A percentile compares a stretch with the other conserved stretches of the same genome.
phyloP scores from a whole-genome alignment of 371 early-diverging fungal genomes.

The Entomophthora muscae region DNA sequence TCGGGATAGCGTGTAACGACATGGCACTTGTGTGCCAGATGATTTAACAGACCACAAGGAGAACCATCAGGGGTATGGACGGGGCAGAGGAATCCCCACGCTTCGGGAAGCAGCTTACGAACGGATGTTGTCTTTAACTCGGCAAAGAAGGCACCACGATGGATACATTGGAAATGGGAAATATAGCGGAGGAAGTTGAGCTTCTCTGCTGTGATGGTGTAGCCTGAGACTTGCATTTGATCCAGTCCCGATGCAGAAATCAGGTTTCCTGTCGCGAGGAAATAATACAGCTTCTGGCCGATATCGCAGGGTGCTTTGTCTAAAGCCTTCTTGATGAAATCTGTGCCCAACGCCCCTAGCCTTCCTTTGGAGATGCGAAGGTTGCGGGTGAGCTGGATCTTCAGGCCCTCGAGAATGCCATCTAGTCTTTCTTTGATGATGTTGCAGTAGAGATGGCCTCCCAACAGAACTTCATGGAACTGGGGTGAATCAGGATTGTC shows the following conservation, averaged over 20 bases:
- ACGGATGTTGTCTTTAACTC: slow-evolving; percentile 96
- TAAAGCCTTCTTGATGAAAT: slow-evolving; percentile 45
- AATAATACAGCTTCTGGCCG: slow-evolving; percentile 77
- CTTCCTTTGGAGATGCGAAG: background rate
- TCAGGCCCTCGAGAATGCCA: slow-evolving; percentile 44
- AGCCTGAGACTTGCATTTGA: slow-evolving; percentile 90
- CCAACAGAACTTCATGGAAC: slow-evolving; percentile 89
- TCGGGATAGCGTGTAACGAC: slow-evolving; percentile 53
- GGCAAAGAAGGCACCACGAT: slow-evolving; percentile 98
- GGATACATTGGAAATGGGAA: slow-evolving; percentile 96
- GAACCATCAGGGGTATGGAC: slow-evolving; percentile 99
- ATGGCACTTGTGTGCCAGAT: slow-evolving; percentile 87
- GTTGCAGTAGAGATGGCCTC: slow-evolving; percentile 75
- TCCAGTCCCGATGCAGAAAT: slow-evolving; percentile 80
- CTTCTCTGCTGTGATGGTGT: slow-evolving; percentile 96
- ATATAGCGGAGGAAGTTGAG: slow-evolving; percentile 96
- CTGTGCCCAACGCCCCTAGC: background rate
- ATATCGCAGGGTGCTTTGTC: slow-evolving; percentile 42
- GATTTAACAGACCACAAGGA: slow-evolving; percentile 98
- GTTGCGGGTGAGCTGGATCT: background rate
- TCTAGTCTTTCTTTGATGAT: slow-evolving; percentile 88
- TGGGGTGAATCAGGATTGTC: slow-evolving; percentile 97
- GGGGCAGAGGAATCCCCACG: slow-evolving; percentile 98
- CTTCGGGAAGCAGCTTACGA: slow-evolving; percentile 95
- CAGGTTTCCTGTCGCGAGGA: slow-evolving; percentile 94